phyloP scores from a whole-genome alignment of 1,139 yeast genomes.

The Blastobotrys proliferans region DNA sequence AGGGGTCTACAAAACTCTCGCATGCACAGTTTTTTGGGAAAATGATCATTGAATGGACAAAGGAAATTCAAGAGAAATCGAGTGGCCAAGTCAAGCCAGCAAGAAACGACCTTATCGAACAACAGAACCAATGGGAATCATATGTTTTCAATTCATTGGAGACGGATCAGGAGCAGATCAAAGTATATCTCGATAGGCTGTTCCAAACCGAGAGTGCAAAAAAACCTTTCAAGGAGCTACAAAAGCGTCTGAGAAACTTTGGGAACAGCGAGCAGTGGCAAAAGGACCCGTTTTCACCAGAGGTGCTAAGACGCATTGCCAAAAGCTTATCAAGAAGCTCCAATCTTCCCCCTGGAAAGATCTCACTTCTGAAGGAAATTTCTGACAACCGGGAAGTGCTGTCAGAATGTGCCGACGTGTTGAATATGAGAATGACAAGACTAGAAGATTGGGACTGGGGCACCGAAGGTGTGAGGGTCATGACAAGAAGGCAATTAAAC shows the following conservation, averaged over 20 bases:
- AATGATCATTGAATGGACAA: slow-evolving; percentile 17
- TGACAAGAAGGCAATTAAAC: slow-evolving; percentile 16
- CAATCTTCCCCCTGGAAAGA: not conserved
- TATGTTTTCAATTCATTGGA: slow-evolving; percentile 16
- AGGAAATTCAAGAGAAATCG: too few species aligned
- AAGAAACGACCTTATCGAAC: slow-evolving; percentile 16
- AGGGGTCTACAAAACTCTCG: slow-evolving; percentile 12
- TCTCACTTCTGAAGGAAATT: slow-evolving; percentile 15
- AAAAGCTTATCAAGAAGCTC: slow-evolving; percentile 1
- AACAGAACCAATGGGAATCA: slow-evolving; percentile 16
- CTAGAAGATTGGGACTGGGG: slow-evolving; percentile 20
- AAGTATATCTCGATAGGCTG: slow-evolving; percentile 14
- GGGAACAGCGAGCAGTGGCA: too few species aligned
- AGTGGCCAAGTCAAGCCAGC: not conserved
- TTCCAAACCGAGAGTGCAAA: slow-evolving; percentile 11
- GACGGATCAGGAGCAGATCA: slow-evolving; percentile 10
- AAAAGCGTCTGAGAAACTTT: slow-evolving; percentile 8
- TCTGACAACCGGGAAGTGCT: slow-evolving; percentile 12
- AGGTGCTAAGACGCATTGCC: not conserved
- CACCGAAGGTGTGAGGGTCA: slow-evolving; percentile 14
- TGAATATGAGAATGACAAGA: slow-evolving; percentile 17
- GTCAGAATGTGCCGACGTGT: slow-evolving; percentile 19
- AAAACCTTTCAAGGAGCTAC: slow-evolving; percentile 8
- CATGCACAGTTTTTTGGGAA: slow-evolving; percentile 18
- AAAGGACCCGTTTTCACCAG: not conserved